Evolutionary conservation across 495 filamentous ascomycete species (phyloP), one percentile per base, ranked within the genome.

Genomic region (Talaromyces stipitatus): DNA sequence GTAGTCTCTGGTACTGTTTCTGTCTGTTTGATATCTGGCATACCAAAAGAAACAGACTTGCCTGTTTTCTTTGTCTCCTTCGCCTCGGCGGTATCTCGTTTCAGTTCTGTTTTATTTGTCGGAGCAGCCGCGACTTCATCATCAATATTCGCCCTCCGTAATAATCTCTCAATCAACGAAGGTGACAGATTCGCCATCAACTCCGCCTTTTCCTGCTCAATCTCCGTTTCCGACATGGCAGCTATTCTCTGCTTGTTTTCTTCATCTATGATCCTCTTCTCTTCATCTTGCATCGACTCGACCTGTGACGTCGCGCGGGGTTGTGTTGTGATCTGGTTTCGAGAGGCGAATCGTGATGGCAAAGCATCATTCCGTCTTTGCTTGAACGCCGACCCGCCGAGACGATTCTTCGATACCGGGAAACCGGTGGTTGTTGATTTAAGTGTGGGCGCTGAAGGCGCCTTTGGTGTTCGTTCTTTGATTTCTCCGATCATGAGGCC

Each of bases 321-420:
- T 29, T 38, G 41, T 50, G n/a, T 12, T 50, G 5, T 14, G 11
- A 32, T 23, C 11, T 23, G 22, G 29, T 50, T 57, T 18, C 18
- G 14, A 27, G 51, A 20, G 4, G 36, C 22, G 16, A 24, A 45
- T 9, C 48, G 48, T 4, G 48, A 47, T 29, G 46, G 14, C 59
- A 48, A 48, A 3, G 43, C 9, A 30, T 22, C 50, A 4, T 2
- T 51, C n/a, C 28, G 57, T 56, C 16, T 78, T 64, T 89, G 84
- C 62, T 89, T 91, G 78, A 96, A 96, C 27, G 85, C 80, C 5
- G 90, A 95, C 0, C 75, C 64, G 38, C 79, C 75, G n/a, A 70
- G 72, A 38, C 92, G 85, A 63, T 87, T 92, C 64, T 87, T 92
- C 72, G 88, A 92, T 43, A 82, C 82, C 24, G 94, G 94, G 60